phyloP scores from a whole-genome alignment of 2,329 filamentous ascomycete species.

The Botrytis sinoallii region DNA sequence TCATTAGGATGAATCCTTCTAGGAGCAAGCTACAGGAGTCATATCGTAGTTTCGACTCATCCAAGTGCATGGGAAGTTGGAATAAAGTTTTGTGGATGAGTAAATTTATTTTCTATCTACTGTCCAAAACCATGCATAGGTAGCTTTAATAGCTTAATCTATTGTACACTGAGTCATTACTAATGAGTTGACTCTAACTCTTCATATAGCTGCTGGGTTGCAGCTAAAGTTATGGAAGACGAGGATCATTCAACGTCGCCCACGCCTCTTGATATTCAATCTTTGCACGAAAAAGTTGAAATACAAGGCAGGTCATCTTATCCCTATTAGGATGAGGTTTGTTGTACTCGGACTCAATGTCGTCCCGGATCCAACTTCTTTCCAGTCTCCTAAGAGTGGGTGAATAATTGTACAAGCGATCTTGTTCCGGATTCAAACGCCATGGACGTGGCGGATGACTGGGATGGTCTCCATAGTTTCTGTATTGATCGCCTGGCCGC shows the following conservation, averaged over 20 bases:
- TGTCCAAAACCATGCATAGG: not conserved
- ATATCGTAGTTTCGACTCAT: too few species aligned
- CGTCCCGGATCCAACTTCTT: too few species aligned
- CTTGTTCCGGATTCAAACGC: too few species aligned
- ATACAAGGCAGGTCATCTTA: not conserved
- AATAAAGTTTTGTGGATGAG: not conserved
- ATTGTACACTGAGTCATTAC: not conserved
- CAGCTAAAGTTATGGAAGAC: rapidly evolving
- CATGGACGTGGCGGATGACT: too few species aligned
- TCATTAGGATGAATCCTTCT: too few species aligned
- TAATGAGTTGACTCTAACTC: not conserved
- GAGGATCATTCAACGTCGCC: rapidly evolving
- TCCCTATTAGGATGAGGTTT: too few species aligned
- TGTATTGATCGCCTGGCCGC: too few species aligned
- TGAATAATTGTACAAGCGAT: too few species aligned
- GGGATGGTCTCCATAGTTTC: too few species aligned
- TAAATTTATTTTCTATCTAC: not conserved
- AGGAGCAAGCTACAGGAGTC: too few species aligned
- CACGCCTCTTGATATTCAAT: not conserved
- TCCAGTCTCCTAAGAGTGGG: too few species aligned
- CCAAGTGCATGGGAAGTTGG: not conserved
- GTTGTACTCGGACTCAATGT: too few species aligned
- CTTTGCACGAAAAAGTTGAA: not conserved
- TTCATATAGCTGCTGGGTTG: not conserved
- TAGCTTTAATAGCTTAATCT: not conserved